A percentile compares a stretch with the other conserved stretches of the same genome.
Evolutionary conservation across 192 early-diverging fungal genomes (phyloP).

Genomic region (Linnemannia zychae): DNA sequence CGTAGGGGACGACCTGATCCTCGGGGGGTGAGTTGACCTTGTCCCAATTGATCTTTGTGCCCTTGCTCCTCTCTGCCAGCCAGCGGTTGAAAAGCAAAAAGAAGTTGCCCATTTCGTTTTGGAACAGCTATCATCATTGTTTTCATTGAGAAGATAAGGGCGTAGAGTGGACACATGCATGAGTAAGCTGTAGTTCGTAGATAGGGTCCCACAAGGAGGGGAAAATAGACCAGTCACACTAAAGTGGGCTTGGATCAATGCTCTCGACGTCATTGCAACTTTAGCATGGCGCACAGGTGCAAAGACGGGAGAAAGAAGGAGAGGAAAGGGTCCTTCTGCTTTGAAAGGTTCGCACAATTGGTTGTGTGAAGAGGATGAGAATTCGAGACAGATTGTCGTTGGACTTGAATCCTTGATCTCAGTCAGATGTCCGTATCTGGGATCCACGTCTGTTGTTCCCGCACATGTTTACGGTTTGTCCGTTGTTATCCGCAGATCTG

Average conservation of each 20-base stretch:
- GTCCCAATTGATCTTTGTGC: slow-evolving; percentile 91
- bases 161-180: not conserved
- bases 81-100: slow-evolving; percentile 89
- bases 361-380: not conserved
- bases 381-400: not conserved
- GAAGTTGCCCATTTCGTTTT: slow-evolving; percentile 90
- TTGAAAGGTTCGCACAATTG: not conserved
- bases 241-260: not conserved
- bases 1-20: slow-evolving; percentile 90
- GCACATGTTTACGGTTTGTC: no score
- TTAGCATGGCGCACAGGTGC: not conserved
- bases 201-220: not conserved
- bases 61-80: slow-evolving; percentile 83
- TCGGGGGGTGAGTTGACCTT: slow-evolving; percentile 93
- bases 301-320: not conserved
- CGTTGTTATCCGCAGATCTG: no score
- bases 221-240: not conserved
- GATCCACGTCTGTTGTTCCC: not conserved
- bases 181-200: not conserved
- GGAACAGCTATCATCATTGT: slow-evolving; percentile 66
- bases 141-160: no score
- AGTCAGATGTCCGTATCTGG: not conserved
- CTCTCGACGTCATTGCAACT: not conserved
- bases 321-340: not conserved
- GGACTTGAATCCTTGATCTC: not conserved